Base-by-base conservation (phyloP, 495 filamentous ascomycete genomes). In the Recurvomyces mirabilis region DNA sequence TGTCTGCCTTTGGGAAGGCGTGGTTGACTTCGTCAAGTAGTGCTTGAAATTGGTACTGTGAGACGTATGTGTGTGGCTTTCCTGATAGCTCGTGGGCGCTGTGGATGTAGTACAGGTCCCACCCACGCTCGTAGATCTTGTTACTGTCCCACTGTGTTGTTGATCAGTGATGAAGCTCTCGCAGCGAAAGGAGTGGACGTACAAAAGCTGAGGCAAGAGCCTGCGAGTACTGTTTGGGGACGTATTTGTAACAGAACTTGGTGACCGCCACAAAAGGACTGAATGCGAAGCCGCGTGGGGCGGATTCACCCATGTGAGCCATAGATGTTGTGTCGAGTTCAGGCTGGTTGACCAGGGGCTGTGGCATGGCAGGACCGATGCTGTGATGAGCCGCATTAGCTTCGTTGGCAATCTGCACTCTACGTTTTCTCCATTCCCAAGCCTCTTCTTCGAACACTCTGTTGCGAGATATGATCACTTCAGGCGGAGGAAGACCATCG, bases 31-130 rank as follows among this genome's bases (percentile, higher is more conserved):
- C 64, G 1, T 65, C 38, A 0, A 91, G 60, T 9, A 84, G 65
- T 24, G 62, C 51, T 49, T 72, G 47, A 23, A 85, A 72, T 54
- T 91, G 81, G 3, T 52, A 37, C 2, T 72, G 72, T 5, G 81
- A 74, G 2, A 87, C 71, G 14, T 89, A 67, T 15, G 87, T 51
- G 7, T 82, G 54, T 7, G 77, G 71, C 35, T 74, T 68, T 24
- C 59, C 46, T 6, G 59, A 54, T 9, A 59, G 40, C 5, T 61
- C 52, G 12, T 33, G 39, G 10, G 76, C 74, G 18, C 75, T 65
- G 46, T 74, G 65, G 33, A 87, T 59, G 53, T 81, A 86, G 63
- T 81, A 93, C 84, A 91, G 49, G 46, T 86, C 79, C 86, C 84
- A 93, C 28, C 61, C 46, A 2, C 74, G 67, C 2, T 70, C 51